Evolutionary conservation across 805 yeast species (phyloP), one percentile per base, ranked within the genome.

Genomic region (Lipomyces anomalus): DNA sequence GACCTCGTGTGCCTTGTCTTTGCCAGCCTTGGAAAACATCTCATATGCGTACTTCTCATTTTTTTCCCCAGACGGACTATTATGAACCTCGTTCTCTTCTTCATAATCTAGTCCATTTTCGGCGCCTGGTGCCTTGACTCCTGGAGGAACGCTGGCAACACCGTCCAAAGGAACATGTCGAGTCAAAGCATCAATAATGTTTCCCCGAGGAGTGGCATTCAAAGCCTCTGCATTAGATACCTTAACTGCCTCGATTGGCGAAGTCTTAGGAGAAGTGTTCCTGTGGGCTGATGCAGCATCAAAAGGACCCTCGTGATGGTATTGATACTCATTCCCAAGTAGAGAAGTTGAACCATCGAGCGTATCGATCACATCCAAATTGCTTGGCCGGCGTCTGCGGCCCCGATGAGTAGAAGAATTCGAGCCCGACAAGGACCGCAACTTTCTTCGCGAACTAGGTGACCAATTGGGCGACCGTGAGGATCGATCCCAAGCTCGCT

Each of bases 281-380:
- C 55, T 43, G 26, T 28, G 26, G 5, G 43, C 38, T 30, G 42
- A 29, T 13, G 55, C 37, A 3, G 45, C 38, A 20, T 50, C 55
- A 32, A 40, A 50, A 2, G 55, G 55, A 3, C 55, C 55, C 26
- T 47, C 55, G 38, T 50, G 55, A 22, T 44, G 54, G 32, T 33
- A 38, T 17, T 18, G 37, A 20, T 23, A 6, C n/a, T n/a, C n/a
- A n/a, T n/a, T n/a, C 9, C n/a, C 36, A 18, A 44, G n/a, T 20
- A 20, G 36, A 13, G 35, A 22, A 23, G 47, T 44, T 46, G 21
- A 13, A 9, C 30, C 30, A 26, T 26, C 30, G 11, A 44, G 49
- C 6, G 17, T 13, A 30, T 44, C 48, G 21, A 44, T 38, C 4
- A n/a, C 28, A 22, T 43, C 47, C n/a, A n/a, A n/a, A n/a, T n/a